Percentiles rank a stretch among this genome's conserved stretches.
Evolutionary conservation across 805 yeast species (phyloP).

Genomic region (Starmerella cellae): DNA sequence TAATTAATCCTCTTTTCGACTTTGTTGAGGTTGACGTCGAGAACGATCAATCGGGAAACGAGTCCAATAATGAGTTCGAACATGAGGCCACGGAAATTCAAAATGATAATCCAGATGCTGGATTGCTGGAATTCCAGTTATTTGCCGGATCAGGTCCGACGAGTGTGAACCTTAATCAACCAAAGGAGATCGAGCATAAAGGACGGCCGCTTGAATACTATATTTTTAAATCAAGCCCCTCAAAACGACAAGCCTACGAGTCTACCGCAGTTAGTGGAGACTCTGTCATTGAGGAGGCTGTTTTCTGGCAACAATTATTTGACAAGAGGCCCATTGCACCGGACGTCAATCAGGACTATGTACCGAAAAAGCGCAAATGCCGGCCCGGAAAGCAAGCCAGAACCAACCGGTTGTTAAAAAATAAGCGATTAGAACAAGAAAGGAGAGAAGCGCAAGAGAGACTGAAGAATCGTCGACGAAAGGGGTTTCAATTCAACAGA

Average conservation of each 20-base stretch:
- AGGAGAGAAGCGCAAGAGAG: conserved; percentile 7
- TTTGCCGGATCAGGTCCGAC: conserved; percentile 15
- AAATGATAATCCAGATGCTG: conserved; percentile 1
- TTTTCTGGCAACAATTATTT: conserved; percentile 5
- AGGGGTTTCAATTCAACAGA: background rate
- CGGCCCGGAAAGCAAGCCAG: conserved; percentile 22
- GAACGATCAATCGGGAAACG: background rate
- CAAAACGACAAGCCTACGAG: background rate
- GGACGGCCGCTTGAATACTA: conserved; percentile 15
- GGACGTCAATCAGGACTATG: conserved; percentile 17
- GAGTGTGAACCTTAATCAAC: conserved; percentile 6
- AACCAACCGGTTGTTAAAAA: background rate
- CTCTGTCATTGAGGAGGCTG: conserved; percentile 8
- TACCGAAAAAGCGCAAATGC: conserved; percentile 9
- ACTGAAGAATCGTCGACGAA: background rate
- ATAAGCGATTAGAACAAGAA: conserved; percentile 6
- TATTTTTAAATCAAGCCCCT: conserved; percentile 4
- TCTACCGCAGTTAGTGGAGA: conserved; percentile 17
- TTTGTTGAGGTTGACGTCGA: conserved; percentile 1
- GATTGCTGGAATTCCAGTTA: conserved; percentile 12
- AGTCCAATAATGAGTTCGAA: background rate
- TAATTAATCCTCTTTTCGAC: background rate
- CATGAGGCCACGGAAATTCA: background rate
- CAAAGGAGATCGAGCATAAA: conserved; percentile 2
- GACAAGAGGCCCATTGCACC: conserved; percentile 12